Base-by-base conservation (phyloP, 305 asterid genomes). In the Solanum chacoense region DNA sequence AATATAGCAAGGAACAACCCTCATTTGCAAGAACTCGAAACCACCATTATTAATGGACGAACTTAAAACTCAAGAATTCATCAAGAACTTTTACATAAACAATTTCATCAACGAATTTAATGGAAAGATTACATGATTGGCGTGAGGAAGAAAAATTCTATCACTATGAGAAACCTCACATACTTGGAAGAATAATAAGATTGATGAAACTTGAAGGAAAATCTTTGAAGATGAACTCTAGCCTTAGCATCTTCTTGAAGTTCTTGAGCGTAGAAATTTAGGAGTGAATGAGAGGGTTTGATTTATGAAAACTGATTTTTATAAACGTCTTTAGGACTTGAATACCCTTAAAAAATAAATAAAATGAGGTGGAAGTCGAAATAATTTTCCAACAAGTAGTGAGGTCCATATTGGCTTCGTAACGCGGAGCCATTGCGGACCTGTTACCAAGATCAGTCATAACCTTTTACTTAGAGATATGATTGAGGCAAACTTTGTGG, bases 321-420 rank as follows among this genome's bases (percentile, higher is more conserved):
- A n/a, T 50, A 50, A 16, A 16, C 0, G 0, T 7, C 7, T 50
- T 1, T 16, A 16, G 63, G 65, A 16, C n/a, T 50, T 14, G 6
- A 16, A 50, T 50, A 50, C n/a, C 65, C 65, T 50, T 50, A 16
- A 50, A 50, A 50, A 1, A 50, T 50, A 50, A 50, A 50, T 50
- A 50, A 16, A 50, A 14, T 0, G n/a, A 16, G 1, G 0, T 7
- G 9, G n/a, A 50, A 50, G n/a, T 18, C 0, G 3, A 20, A 16
- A 50, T 50, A 50, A 45, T 45, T 45, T 45, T 45, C 63, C 65
- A 50, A 16, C 65, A 50, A 2, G 65, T 0, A 50, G n/a, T 50
- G 65, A 50, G n/a, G n/a, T 50, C n/a, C 0, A 0, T 50, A 50
- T 50, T 50, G 10, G 65, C n/a, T 50, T n/a, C 1, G n/a, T 50